phyloP scores from a whole-genome alignment of 2,329 filamentous ascomycete species.

The Penicillium sp. region DNA sequence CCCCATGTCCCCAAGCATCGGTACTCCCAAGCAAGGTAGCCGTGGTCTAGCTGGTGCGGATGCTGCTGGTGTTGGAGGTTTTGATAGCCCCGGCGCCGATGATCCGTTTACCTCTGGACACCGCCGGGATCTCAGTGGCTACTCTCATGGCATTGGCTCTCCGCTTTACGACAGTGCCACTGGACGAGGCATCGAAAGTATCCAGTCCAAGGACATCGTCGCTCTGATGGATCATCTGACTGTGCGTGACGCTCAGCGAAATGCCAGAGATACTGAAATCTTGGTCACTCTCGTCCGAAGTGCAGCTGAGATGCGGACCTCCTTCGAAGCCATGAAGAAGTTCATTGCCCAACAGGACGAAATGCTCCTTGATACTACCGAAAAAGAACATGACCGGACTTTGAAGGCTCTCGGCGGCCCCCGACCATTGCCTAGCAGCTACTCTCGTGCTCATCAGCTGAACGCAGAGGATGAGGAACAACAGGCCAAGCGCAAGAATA shows the following conservation, averaged over 20 bases:
- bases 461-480: conserved; percentile 57
- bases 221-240: conserved; percentile 98
- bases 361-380: conserved; percentile 80
- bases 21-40: conserved; percentile 46
- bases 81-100: conserved; percentile 50
- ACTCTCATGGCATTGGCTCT: conserved; percentile 87
- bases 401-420: conserved; percentile 82
- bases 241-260: conserved; percentile 92
- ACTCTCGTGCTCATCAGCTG: conserved; percentile 55
- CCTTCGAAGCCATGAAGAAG: conserved; percentile 91
- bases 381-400: conserved; percentile 82
- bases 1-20: conserved; percentile 50
- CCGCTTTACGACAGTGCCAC: conserved; percentile 88
- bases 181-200: conserved; percentile 81
- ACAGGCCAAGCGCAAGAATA: conserved; percentile 78
- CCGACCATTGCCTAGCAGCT: conserved; percentile 71
- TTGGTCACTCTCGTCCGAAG: conserved; percentile 89
- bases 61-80: conserved; percentile 51
- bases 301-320: conserved; percentile 94
- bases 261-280: conserved; percentile 94
- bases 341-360: conserved; percentile 88
- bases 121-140: conserved; percentile 72
- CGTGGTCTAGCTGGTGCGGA: conserved; percentile 55
- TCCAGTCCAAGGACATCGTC: conserved; percentile 94
- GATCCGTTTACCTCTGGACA: conserved; percentile 65